Evolutionary conservation across 1,284 basidiomycete genomes (phyloP), one percentile per base, ranked within the genome.

Genomic region (Ceratobasidium sp.): DNA sequence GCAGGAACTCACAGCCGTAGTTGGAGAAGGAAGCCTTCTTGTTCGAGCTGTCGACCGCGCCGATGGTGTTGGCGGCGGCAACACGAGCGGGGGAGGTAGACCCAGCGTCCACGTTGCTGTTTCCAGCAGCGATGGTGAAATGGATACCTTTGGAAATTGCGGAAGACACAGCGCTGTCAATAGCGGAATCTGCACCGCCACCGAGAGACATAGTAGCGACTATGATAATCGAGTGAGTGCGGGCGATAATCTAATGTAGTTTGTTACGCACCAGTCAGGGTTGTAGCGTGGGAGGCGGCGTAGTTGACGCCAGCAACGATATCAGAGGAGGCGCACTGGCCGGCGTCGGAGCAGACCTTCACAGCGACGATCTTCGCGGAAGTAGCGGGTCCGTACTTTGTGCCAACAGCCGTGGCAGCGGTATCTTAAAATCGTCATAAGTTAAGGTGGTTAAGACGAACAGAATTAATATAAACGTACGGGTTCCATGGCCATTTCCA

Each of bases 261-360:
- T 57, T 17, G 27, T 57, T 29, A 29, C 54, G 11, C 29, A 57
- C 54, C 29, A n/a, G 77, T 72, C 11, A 19, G 62, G 62, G 3
- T 33, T 51, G 8, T n/a, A 19, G n/a, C 54, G 33, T 57, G 53
- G 6, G 50, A 27, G 29, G 41, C 66, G 4, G 41, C 66, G 90
- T 91, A 99, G 44, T 87, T 84, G 75, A 98, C 95, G 82, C 96
- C 97, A 11, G 75, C 73, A 72, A 98, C 87, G 79, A 99, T 97
- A 81, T 99, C 97, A 64, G 93, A 92, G 96, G 98, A 98, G 76
- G 92, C 89, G 19, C 98, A 98, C 76, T 91, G 93, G 57, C 98
- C 98, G 80, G 96, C 93, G 66, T 92, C 90, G 41, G 96, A 95
- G 71, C 99, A 89, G 27, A 99, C 98, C 89, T 99, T 99, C 85